Percentiles rank a stretch among this genome's conserved stretches.
Evolutionary conservation across 345 rosid species (phyloP).

Genomic region (Linum trigynum): DNA sequence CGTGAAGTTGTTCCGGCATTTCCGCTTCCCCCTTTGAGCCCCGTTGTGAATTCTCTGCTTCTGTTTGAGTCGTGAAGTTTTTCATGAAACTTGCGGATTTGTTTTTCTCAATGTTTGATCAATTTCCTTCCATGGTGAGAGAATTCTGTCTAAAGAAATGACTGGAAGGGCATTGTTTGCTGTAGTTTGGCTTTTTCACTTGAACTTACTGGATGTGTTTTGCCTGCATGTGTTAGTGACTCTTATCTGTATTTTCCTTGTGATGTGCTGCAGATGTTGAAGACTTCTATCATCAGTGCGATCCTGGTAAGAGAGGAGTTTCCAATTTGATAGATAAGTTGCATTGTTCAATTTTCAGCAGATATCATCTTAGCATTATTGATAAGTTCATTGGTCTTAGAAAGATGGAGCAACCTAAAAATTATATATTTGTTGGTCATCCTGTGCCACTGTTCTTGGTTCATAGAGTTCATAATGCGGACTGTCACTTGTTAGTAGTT

Average conservation of each 20-base stretch:
- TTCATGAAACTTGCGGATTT: background rate
- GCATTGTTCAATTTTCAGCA: no score
- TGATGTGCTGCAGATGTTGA: slow-evolving; percentile 15
- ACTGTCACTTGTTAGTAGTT: background rate
- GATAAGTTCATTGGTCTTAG: background rate
- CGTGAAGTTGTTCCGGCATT: no score
- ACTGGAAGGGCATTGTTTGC: background rate
- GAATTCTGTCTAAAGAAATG: background rate
- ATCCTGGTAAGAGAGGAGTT: slow-evolving; percentile 15
- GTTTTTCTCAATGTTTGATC: background rate
- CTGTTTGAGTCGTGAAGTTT: background rate
- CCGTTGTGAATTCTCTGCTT: no score
- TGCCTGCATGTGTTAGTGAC: background rate
- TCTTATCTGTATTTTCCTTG: slow-evolving; percentile 1
- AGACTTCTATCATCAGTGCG: slow-evolving; percentile 18
- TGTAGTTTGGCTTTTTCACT: background rate
- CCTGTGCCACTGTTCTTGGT: background rate
- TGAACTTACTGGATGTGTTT: no score
- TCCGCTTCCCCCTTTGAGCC: no score
- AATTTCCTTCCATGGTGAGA: no score
- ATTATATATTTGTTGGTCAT: background rate
- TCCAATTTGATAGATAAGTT: background rate
- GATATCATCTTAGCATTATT: background rate
- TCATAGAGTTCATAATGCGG: background rate
- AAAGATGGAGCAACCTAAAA: no score